Conservation (phyloP, 495 filamentous ascomycete genomes). For the Pseudoneurospora amorphoporcata region DNA sequence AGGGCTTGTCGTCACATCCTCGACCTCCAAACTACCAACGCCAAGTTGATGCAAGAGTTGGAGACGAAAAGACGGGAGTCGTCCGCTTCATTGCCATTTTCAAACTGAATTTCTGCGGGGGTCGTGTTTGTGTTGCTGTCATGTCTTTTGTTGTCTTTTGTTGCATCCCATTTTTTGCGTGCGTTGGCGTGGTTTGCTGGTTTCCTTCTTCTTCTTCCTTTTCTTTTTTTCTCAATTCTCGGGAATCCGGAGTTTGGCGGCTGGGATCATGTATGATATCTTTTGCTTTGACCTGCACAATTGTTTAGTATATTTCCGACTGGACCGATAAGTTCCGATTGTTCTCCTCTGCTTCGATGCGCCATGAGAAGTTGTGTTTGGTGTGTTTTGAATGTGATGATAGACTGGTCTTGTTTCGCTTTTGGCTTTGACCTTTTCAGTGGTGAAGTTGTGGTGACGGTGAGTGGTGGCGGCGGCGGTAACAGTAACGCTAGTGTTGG, state of each 20-base stretch:
- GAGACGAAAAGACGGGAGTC: background rate
- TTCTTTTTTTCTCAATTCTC: background rate
- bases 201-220: background rate
- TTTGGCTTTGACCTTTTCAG: background rate
- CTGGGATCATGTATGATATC: background rate
- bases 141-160: background rate
- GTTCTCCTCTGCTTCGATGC: background rate
- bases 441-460: background rate
- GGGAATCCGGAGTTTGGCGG: background rate
- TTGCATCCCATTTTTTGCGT: background rate
- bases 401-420: background rate
- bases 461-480: background rate
- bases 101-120: background rate
- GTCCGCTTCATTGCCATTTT: background rate
- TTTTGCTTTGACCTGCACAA: background rate
- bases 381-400: background rate
- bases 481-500: background rate
- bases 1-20: slow-evolving; percentile 14
- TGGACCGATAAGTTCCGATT: background rate
- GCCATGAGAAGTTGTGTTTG: background rate
- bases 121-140: background rate
- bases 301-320: background rate
- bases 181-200: background rate
- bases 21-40: background rate
- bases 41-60: background rate